Conservation (phyloP, 1,139 yeast genomes). For the Groenewaldozyma auringiensis region DNA sequence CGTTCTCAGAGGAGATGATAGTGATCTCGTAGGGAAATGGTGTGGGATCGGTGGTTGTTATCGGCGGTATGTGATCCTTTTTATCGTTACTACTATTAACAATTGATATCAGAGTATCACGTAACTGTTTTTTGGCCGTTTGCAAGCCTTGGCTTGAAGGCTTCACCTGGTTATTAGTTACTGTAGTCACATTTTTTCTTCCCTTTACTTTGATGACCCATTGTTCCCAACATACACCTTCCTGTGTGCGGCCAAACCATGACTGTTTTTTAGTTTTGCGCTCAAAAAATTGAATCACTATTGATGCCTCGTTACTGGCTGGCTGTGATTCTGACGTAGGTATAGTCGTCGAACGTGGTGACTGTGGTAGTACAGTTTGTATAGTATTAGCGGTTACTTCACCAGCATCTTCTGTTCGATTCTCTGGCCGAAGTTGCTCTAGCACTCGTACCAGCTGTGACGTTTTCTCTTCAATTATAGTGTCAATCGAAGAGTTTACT, state of each 20-base stretch:
- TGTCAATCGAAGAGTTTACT: slow-evolving; percentile 26
- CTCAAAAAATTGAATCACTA: slow-evolving; percentile 33
- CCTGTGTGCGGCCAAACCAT: slow-evolving; percentile 36
- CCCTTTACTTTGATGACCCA: slow-evolving; percentile 36
- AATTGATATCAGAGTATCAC: slow-evolving; percentile 40
- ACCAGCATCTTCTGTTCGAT: background rate
- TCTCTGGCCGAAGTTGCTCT: background rate
- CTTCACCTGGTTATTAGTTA: background rate
- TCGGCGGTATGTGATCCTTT: slow-evolving; percentile 67
- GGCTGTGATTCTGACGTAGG: background rate
- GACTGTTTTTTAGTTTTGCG: slow-evolving; percentile 29
- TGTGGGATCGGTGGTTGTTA: slow-evolving; percentile 54
- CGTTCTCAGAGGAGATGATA: slow-evolving; percentile 21
- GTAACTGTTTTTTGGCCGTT: slow-evolving; percentile 29
- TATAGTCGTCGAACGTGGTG: background rate
- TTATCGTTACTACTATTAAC: slow-evolving; percentile 46
- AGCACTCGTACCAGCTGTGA: slow-evolving; percentile 19
- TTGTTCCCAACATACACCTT: slow-evolving; percentile 42
- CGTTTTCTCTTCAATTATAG: slow-evolving; percentile 24
- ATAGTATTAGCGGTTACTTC: too few species aligned
- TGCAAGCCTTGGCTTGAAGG: background rate
- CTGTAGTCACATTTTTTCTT: background rate
- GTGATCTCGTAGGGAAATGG: slow-evolving; percentile 58
- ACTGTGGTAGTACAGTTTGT: background rate
- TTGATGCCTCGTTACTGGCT: background rate